Evolutionary conservation across 179 eudicot genomes (phyloP), one percentile per base, ranked within the genome.

Genomic region (Silene coronaria): DNA sequence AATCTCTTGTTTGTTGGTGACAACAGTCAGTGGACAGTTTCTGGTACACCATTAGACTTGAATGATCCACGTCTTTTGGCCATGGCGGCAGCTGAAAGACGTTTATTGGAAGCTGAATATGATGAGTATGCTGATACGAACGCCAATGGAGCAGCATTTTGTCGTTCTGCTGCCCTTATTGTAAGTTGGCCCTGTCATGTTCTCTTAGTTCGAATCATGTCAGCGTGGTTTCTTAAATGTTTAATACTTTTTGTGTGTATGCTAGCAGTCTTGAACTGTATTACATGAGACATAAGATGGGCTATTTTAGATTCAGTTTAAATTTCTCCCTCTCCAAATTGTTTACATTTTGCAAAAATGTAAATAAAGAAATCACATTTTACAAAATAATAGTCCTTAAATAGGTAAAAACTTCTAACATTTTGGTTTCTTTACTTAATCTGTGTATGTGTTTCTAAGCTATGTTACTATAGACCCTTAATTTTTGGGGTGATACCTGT

Each of bases 51-150:
- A 53, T 61, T 90, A 79, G 91, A 86, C 78, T 80, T 87, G 87
- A 84, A 84, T 79, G 97, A 91, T 67, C 90, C 92, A 21, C 95
- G 92, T 62, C 80, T 91, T 70, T 72, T 91, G 82, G 96, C 95
- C 3, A 87, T 91, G 90, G 97, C 97, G 70, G 94, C 91, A 51
- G 95, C 97, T 72, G 97, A 91, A 84, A 81, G 88, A 60, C 92
- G 51, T 80, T 79, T 90, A 70, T 73, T 91, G 71, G 97, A 91
- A 78, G 83, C 96, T 70, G 97, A 91, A 48, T 88, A 91, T 83
- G 95, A 91, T 78, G 97, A 87, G 66, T 87, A 90, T 81, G 88
- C 91, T 75, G 97, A 90, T 80, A 68, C 89, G 46, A 88, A 83
- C 84, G 89, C 90, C 66, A 87, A 80, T 62, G 96, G 96, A 62